Conservation (phyloP, 257 asterid species). For the Nicotiana sylvestris region DNA sequence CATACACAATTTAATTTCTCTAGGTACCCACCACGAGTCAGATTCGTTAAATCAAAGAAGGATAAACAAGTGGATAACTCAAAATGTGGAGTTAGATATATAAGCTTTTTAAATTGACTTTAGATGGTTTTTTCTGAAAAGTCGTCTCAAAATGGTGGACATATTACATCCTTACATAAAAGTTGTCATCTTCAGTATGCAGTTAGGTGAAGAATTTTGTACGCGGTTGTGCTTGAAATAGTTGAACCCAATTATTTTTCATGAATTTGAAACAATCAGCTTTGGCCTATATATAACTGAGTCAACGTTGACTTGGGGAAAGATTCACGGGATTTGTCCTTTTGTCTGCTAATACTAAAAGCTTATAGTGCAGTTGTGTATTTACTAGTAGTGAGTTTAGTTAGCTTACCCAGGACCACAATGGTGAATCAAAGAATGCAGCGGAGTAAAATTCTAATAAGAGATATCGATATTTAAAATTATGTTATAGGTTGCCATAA, state of each 20-base stretch:
- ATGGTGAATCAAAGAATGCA: no score
- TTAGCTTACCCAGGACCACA: no score
- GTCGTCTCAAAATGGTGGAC: neutral
- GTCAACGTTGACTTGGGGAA: neutral
- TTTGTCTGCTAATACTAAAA: neutral
- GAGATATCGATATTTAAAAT: no score
- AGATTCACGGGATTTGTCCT: neutral
- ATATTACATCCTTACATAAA: neutral
- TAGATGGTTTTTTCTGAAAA: neutral
- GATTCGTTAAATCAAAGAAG: neutral
- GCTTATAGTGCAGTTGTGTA: neutral
- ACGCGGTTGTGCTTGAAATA: neutral
- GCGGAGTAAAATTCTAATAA: no score
- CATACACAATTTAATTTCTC: neutral
- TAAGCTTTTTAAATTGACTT: neutral
- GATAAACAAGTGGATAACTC: neutral
- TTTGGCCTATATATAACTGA: neutral
- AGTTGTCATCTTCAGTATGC: neutral
- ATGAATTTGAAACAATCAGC: neutral
- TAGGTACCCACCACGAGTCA: neutral
- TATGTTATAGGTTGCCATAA: no score
- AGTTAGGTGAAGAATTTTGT: neutral
- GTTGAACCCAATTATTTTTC: neutral
- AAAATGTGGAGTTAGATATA: neutral
- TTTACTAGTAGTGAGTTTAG: no score